Evolutionary conservation across 371 early-diverging fungal species (phyloP), one percentile per base, ranked within the genome.

Genomic region (Circinella minor): DNA sequence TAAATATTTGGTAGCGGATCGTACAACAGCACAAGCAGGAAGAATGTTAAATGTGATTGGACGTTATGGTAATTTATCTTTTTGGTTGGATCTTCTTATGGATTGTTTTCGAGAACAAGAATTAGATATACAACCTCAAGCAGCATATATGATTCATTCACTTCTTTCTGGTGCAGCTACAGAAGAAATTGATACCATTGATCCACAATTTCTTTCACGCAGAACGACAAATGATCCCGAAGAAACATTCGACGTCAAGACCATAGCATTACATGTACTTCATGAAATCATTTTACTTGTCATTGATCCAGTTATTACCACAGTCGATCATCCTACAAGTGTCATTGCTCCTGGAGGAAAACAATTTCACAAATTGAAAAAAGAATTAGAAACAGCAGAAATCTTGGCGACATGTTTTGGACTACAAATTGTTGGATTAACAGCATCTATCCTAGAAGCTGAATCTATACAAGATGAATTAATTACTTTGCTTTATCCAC

Each of bases 401-500:
- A 63, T 81, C 3, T 43, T 83, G 38, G 68, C 76, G 8, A 72
- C 75, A 4, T 83, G 81, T 39, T 69, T 79, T 65, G 67, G 67
- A 15, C 51, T 84, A 15, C 78, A 80, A 47, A 63, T 77, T 8
- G 61, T 81, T 7, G 79, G 81, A 3, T 57, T 80, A 17, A 43
- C 75, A 4, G 65, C 79, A 0, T 63, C 39, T 36, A 67, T 81
- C 14, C 3, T 84, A 10, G 70, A 61, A 13, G 63, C 67, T 9
- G 63, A 73, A 13, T 36, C 37, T 37, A 43, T 80, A 13, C 71
- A 77, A 43, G 77, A 79, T 9, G 79, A 86, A 38, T 70, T 91
- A 2, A 87, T 89, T 46, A 85, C 84, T 17, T 65, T 79, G 3
- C 71, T 91, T 1, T 90, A 91, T 73, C 86, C 84, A 0, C 69